Percentiles rank a stretch among this genome's conserved stretches.
These are phyloP conservation scores for Schwanniomyces polymorphus DNA, from an alignment of 805 yeast genomes.

Conservation along the genomic window DNA sequence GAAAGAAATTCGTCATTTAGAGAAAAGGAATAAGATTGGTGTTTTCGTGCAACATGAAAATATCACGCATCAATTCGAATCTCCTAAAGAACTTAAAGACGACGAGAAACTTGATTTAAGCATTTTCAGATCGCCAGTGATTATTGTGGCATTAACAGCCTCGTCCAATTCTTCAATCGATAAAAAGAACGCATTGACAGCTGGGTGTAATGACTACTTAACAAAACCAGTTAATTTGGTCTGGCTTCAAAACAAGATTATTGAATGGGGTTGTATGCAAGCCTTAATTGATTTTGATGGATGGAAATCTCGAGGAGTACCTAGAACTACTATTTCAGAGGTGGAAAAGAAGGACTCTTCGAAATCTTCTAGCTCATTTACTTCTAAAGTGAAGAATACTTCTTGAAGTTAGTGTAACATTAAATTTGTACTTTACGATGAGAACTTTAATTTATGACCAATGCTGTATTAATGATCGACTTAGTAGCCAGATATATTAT, in stretches of 20 bases:
- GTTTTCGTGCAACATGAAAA: slow-evolving; percentile 48
- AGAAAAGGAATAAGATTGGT: slow-evolving; percentile 78
- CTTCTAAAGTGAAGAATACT: neutral
- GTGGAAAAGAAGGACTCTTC: neutral
- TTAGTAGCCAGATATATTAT: neutral
- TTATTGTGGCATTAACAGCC: slow-evolving; percentile 95
- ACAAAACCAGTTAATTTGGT: slow-evolving; percentile 94
- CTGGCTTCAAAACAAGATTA: slow-evolving; percentile 91
- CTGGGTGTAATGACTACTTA: slow-evolving; percentile 95
- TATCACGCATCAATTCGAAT: slow-evolving; percentile 17
- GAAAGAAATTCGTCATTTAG: slow-evolving; percentile 83
- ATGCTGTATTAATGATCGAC: neutral
- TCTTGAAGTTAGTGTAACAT: neutral
- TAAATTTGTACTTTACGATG: neutral
- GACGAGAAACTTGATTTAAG: slow-evolving; percentile 59
- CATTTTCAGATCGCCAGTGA: slow-evolving; percentile 89
- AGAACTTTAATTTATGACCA: neutral
- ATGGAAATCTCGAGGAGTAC: slow-evolving; percentile 53
- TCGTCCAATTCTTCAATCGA: slow-evolving; percentile 77
- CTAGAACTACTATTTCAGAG: neutral
- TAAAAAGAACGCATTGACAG: slow-evolving; percentile 86
- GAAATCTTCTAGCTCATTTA: neutral
- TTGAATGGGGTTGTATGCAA: slow-evolving; percentile 99
- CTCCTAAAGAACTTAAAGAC: slow-evolving; percentile 25
- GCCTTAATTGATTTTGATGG: slow-evolving; percentile 94